Evolutionary conservation across 305 asterid species (phyloP), one percentile per base, ranked within the genome.

Genomic region (Fraxinus floribunda): DNA sequence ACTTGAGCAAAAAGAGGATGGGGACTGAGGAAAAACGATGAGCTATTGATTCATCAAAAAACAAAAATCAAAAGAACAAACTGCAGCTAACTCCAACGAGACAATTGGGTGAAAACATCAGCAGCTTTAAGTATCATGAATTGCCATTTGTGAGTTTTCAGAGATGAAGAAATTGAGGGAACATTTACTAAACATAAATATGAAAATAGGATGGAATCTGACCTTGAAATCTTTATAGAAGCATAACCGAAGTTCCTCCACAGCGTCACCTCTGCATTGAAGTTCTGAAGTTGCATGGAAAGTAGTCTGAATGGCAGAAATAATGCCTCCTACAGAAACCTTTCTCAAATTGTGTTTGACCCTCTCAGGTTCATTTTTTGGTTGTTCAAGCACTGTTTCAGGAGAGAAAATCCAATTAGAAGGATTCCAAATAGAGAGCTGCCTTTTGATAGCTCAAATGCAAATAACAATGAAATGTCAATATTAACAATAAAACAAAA

Each of bases 161-260:
- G 76, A 6, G 36, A 32, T 18, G 3, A 15, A 30, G 22, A 30
- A 68, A 30, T 68, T 11, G 34, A 70, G 18, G 32, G 62, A 83
- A 8, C 15, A 52, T 78, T 39, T 5, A 26, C 46, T 64, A 32
- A 20, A 60, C 35, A 78, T 36, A 66, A 55, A 52, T 82, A n/a
- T 55, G 26, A 70, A 30, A 44, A 52, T 13, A 78, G 76, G 34
- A 60, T 44, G 32, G 30, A 18, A 44, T 80, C 89, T 71, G 82
- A 94, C 98, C 98, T 86, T 88, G 87, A 95, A 94, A 85, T 92
- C 89, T 92, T 94, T 95, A 52, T 85, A 83, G 92, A 95, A 94
- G 91, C 99, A 95, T 77, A 95, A 75, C 10, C 81, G 86, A 79
- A 95, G 91, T 83, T 95, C 99, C 88, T 92, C 90, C 81, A 95